phyloP scores from a whole-genome alignment of 192 early-diverging fungal genomes.

The Coemansia sp. region DNA sequence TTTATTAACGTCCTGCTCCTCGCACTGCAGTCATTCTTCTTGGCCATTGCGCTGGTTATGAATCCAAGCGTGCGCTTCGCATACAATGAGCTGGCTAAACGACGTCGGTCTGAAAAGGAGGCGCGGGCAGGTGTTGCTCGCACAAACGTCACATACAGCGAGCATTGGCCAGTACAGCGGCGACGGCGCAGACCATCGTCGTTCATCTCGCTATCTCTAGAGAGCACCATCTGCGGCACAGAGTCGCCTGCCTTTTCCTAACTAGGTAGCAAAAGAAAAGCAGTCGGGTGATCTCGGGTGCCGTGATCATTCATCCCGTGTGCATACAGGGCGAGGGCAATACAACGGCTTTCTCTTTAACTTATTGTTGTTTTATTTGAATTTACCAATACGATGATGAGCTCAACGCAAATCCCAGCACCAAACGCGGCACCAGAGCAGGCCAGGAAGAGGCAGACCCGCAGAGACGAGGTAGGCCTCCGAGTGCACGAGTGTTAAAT shows the following conservation, averaged over 20 bases:
- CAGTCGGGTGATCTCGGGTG: too few species aligned
- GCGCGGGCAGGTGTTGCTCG: neutral
- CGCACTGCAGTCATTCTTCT: slow-evolving; percentile 28
- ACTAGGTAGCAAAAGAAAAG: neutral
- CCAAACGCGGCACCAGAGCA: slow-evolving; percentile 33
- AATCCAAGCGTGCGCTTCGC: slow-evolving; percentile 21
- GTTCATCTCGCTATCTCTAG: neutral
- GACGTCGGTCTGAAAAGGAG: neutral
- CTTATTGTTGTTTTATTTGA: neutral
- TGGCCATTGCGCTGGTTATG: slow-evolving; percentile 28
- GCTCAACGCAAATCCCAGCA: slow-evolving; percentile 30
- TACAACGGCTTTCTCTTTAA: too few species aligned
- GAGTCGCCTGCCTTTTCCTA: neutral
- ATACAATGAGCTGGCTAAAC: neutral
- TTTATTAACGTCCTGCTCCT: slow-evolving; percentile 27
- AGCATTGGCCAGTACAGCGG: neutral
- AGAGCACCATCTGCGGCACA: neutral
- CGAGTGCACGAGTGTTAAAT: neutral
- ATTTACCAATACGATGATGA: slow-evolving; percentile 29
- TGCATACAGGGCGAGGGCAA: too few species aligned
- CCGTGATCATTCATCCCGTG: too few species aligned
- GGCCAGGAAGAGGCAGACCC: slow-evolving; percentile 47
- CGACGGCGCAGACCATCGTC: neutral
- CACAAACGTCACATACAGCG: neutral
- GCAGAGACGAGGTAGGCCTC: slow-evolving; percentile 44